These are phyloP conservation scores for Ascoidea rubescens DNA, from an alignment of 805 yeast genomes.

Conservation along the genomic window DNA sequence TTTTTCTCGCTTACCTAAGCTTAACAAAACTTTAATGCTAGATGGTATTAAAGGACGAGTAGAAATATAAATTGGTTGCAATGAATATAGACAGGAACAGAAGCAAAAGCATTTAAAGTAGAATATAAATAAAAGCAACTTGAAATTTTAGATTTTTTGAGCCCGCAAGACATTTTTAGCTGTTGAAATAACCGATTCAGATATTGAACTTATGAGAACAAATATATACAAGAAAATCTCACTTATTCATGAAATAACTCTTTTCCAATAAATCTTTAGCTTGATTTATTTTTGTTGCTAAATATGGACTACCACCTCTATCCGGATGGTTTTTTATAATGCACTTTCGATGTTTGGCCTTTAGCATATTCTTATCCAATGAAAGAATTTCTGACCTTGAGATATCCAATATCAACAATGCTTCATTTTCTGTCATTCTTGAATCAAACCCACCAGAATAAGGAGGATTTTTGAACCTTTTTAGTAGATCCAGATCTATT, in stretches of 20 bases:
- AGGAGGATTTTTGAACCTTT: constrained; percentile 14
- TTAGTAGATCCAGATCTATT: constrained; percentile 12
- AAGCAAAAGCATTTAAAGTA: no score
- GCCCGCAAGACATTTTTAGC: no score
- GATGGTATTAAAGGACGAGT: no score
- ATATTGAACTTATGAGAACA: no score
- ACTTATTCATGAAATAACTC: constrained; percentile 13
- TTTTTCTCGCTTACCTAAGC: no score
- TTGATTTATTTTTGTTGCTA: constrained; percentile 87
- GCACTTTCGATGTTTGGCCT: constrained; percentile 68
- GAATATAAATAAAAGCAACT: not conserved
- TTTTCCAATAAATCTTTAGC: constrained; percentile 73
- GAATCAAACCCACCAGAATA: constrained; percentile 67
- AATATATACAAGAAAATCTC: not conserved
- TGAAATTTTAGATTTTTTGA: no score
- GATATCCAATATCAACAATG: constrained; percentile 68
- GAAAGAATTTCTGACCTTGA: constrained; percentile 35
- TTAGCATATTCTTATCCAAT: constrained; percentile 47
- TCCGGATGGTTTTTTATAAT: constrained; percentile 91
- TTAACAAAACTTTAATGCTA: no score
- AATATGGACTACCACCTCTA: constrained; percentile 80
- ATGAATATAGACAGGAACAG: no score
- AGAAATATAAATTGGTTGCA: no score
- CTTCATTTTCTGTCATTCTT: constrained; percentile 87
- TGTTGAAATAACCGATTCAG: no score